Evolutionary conservation across 2,329 filamentous ascomycete species (phyloP), one percentile per base, ranked within the genome.

Genomic region (Sporothrix sp.): DNA sequence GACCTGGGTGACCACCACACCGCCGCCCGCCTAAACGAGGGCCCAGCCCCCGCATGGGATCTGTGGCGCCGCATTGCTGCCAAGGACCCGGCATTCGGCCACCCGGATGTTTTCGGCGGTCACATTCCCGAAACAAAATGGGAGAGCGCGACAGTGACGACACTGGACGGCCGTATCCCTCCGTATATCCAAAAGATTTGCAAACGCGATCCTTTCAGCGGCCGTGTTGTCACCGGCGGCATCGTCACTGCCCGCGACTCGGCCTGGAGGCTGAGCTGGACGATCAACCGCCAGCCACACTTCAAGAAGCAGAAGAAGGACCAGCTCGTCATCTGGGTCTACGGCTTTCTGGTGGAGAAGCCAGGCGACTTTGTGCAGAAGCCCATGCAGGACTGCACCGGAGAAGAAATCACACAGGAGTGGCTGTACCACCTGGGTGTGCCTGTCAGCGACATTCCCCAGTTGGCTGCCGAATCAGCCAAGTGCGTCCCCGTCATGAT

Each of bases 141-240:
- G 59, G 64, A 66, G 50, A 67, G 65, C 0, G 70, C 71, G 27
- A 70, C 69, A 4, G 60, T 69, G 23, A 62, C 59, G 10, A 72
- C 68, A 0, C 57, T 68, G 5, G 60, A 63, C 30, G 54, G 58
- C 11, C 42, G 50, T 16, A 58, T 59, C 33, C 58, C 59, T 1
- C 58, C 61, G 18, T 65, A 66, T 51, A 63, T 69, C 50, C 51
- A 61, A 7, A 56, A 56, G 1, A 57, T 63, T n/a, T 59, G 60
- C 53, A 57, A 60, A 30, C 60, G 63, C 25, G 57, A 59, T 27
- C 55, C 56, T 11, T 63, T 66, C 16, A 62, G 61, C 37, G 61
- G 65, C 39, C 52, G 59, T 11, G 60, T 66, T 0, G 63, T 63
- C 1, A 63, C 63, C 0, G 62, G 63, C 4, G 63, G 63, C 11